Conservation (phyloP, 1,284 basidiomycete genomes). For the Puccinia brachypodii region DNA sequence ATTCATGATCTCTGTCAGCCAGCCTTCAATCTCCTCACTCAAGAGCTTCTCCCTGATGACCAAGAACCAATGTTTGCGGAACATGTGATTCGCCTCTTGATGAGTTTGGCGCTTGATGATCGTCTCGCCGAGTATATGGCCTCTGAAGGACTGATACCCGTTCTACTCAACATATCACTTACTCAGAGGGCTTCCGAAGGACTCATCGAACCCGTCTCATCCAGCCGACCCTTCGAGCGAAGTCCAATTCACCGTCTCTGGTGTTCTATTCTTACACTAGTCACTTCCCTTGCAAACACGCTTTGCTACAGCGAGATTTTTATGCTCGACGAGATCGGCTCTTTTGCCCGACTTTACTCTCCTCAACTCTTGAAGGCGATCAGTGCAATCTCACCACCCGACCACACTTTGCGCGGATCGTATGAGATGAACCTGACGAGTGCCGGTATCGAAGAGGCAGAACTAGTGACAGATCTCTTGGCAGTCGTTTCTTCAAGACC, state of each 20-base stretch:
- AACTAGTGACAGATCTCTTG: slow-evolving; percentile 34
- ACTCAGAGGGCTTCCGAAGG: slow-evolving; percentile 38
- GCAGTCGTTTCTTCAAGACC: slow-evolving; percentile 34
- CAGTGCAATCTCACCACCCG: slow-evolving; percentile 13
- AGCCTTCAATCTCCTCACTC: slow-evolving; percentile 42
- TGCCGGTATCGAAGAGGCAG: slow-evolving; percentile 41
- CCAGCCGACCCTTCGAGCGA: slow-evolving; percentile 22
- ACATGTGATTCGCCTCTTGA: slow-evolving; percentile 37
- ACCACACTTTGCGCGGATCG: slow-evolving; percentile 20
- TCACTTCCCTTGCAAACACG: slow-evolving; percentile 36
- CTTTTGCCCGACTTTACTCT: slow-evolving; percentile 44
- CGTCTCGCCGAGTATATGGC: slow-evolving; percentile 42
- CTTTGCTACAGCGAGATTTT: slow-evolving; percentile 43
- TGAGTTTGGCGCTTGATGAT: slow-evolving; percentile 45
- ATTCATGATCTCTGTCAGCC: slow-evolving; percentile 48
- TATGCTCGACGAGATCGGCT: slow-evolving; percentile 43
- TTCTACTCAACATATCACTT: slow-evolving; percentile 43
- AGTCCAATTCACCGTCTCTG: slow-evolving; percentile 41
- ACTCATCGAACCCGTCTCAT: slow-evolving; percentile 37
- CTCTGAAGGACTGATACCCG: slow-evolving; percentile 45
- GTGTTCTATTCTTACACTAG: slow-evolving; percentile 47
- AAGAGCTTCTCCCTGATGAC: slow-evolving; percentile 21
- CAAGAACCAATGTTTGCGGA: slow-evolving; percentile 44
- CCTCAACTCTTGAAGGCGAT: slow-evolving; percentile 40
- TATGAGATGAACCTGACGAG: slow-evolving; percentile 29